Conservation (phyloP, 768 basidiomycete genomes). For the Lyophyllum semitale region DNA sequence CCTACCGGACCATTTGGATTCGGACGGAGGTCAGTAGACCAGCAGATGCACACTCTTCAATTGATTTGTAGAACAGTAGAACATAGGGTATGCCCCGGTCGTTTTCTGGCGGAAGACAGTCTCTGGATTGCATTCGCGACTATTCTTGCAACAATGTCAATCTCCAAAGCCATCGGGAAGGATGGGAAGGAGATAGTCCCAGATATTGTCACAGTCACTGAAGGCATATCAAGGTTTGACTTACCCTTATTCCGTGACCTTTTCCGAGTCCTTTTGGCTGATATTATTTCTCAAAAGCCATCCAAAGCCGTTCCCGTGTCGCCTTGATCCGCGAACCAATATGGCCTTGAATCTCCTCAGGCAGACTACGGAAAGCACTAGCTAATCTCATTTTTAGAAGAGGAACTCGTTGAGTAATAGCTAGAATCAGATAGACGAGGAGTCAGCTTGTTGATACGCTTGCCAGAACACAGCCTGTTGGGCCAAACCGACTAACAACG, state of each 20-base stretch:
- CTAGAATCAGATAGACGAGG: too few species aligned
- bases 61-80: background rate
- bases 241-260: too few species aligned
- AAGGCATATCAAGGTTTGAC: background rate
- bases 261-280: too few species aligned
- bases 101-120: background rate
- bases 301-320: background rate
- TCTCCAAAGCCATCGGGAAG: constrained; percentile 7
- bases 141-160: background rate
- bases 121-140: background rate
- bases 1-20: constrained; percentile 13
- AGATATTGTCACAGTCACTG: background rate
- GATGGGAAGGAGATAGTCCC: constrained; percentile 1
- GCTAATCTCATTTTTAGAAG: too few species aligned
- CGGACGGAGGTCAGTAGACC: constrained; percentile 8
- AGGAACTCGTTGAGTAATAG: too few species aligned
- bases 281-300: background rate
- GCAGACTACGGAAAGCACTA: background rate
- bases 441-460: too few species aligned
- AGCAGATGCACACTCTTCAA: too few species aligned
- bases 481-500: too few species aligned
- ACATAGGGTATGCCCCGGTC: background rate
- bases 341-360: background rate
- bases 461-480: too few species aligned
- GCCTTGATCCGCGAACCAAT: background rate